Evolutionary conservation across 495 filamentous ascomycete species (phyloP), one percentile per base, ranked within the genome.

Genomic region (Massariosphaeria phaeospora): DNA sequence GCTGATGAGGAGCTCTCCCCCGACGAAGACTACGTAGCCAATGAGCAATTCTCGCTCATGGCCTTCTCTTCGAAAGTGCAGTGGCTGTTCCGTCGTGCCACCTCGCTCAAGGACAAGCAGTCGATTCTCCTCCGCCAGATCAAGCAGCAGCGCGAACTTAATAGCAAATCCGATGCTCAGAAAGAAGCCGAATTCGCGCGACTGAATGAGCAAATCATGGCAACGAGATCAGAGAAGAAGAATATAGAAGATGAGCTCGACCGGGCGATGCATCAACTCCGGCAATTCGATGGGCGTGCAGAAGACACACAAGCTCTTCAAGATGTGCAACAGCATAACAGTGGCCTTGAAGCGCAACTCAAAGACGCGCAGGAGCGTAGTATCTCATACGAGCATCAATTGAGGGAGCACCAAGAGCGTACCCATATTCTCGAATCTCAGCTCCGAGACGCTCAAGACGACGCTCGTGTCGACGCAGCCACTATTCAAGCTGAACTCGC

Each of bases 141-240:
- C 60, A 89, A 94, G 70, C 88, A 95, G 66, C 90, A 96, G 69
- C 84, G 89, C 34, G 88, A 93, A 62, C 77, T 95, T 44, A 93
- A 90, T 66, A 86, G 71, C 59, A 78, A 79, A 62, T 82, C 79
- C 11, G 60, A 66, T 25, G 58, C 47, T 17, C 53, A 65, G 25
- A 65, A 65, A 31, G 62, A 62, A 35, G 54, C 39, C 9, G 44
- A 61, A 38, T 60, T 64, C 44, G 23, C 8, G 17, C 52, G 46
- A 9, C 62, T 65, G 31, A 51, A 59, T 13, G 53, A 61, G 17
- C 51, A 51, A 27, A 43, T 56, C 10, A 23, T 53, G 1, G 48
- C 40, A 20, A 52, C 56, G 7, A 51, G 53, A 3, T 31, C 41
- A 3, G 48, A 60, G 42, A 59, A 60, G 39, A 40, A 31, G 12